Evolutionary conservation across 441 rosid species (phyloP).

Genomic region (Mallotus repandus): DNA sequence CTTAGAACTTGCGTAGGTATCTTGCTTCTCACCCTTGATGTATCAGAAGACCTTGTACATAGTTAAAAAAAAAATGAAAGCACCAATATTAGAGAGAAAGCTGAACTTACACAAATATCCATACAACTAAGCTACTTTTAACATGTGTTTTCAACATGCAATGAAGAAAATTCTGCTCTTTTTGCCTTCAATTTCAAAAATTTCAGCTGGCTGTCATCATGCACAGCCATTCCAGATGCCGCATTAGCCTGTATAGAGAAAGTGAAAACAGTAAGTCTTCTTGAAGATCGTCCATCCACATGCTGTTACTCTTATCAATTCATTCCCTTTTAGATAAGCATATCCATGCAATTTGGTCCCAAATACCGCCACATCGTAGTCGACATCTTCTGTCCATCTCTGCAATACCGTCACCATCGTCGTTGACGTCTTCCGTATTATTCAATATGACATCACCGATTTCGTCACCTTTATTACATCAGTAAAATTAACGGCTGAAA

Average conservation of each 20-base stretch:
- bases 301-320: no score
- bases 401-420: no score
- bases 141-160: constrained; percentile 45
- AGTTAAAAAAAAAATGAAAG: not conserved
- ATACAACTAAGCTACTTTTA: not conserved
- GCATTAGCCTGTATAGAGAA: constrained; percentile 50
- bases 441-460: no score
- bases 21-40: constrained; percentile 61
- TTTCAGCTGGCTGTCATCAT: not conserved
- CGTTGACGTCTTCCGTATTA: no score
- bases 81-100: not conserved
- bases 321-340: no score
- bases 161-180: constrained; percentile 60
- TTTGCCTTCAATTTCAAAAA: not conserved
- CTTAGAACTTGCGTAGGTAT: constrained; percentile 71
- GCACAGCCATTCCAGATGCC: not conserved
- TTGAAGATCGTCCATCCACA: no score
- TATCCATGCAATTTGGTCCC: no score
- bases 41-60: constrained; percentile 52
- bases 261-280: no score
- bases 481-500: no score
- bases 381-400: no score
- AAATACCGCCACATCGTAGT: no score
- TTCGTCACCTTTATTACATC: no score
- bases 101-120: not conserved